Evolutionary conservation across 2,329 filamentous ascomycete genomes (phyloP).

Genomic region (Neofusicoccum ribis): DNA sequence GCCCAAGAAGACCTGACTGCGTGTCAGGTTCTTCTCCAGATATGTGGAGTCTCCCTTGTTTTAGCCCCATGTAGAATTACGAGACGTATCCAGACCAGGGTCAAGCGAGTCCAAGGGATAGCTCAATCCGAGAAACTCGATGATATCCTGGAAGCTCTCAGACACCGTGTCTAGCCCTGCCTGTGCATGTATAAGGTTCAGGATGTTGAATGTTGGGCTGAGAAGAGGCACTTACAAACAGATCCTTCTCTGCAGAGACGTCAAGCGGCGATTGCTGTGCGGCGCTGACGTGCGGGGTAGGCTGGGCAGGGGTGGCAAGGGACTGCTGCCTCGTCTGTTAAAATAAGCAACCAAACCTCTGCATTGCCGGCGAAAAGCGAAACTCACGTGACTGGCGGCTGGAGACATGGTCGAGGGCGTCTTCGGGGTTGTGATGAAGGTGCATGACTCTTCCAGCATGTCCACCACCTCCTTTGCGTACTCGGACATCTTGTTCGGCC

Average conservation of each 20-base stretch:
- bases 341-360: neutral
- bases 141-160: conserved; percentile 9
- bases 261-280: neutral
- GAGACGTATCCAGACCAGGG: neutral
- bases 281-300: neutral
- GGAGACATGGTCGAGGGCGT: neutral
- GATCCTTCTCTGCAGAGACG: neutral
- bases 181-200: neutral
- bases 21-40: too few species aligned
- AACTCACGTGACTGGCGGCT: neutral
- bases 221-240: neutral
- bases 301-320: neutral
- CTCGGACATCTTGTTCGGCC: neutral
- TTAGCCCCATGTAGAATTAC: too few species aligned
- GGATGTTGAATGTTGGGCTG: too few species aligned
- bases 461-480: neutral
- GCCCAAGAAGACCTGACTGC: too few species aligned
- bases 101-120: neutral
- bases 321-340: neutral
- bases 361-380: too few species aligned
- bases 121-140: neutral
- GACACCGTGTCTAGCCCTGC: conserved; percentile 4
- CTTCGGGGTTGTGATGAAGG: conserved; percentile 6
- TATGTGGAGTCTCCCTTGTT: too few species aligned
- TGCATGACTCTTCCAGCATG: neutral